Evolutionary conservation across 495 filamentous ascomycete genomes (phyloP), one percentile per base, ranked within the genome.

Genomic region (Usnea hakonensis): DNA sequence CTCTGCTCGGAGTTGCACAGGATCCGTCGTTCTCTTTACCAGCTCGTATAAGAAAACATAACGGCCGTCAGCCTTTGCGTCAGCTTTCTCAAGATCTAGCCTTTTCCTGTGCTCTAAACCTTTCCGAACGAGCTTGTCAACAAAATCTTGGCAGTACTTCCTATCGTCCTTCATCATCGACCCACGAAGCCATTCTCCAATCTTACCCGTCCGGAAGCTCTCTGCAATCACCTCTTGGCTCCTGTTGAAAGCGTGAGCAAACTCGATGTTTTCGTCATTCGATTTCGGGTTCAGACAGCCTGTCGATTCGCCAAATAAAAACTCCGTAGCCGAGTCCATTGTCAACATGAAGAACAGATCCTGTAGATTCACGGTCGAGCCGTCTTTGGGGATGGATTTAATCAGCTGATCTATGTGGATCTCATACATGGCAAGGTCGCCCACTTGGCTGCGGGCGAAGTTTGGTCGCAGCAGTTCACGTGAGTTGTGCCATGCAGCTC

Each of bases 21-120:
- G 79, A 62, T 89, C 77, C 38, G 81, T 73, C 3, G 81, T 88
- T 23, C 79, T 74, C 32, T 79, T 80, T 8, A 79, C 82, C 30
- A 91, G 72, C 19, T 85, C 87, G 60, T 89, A 72, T 0, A 89
- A 76, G 52, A 90, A 84, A 61, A 87, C 77, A 63, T 85, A 90
- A 37, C 81, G 77, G 21, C 64, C 55, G 0, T 50, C 43, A 21
- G 32, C 54, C 33, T 55, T 30, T 55, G 63, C 58, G 14, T 58
- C 60, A 0, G 59, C 60, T 32, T 57, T 63, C 21, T 69, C 46
- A 32, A 74, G 70, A 44, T 64, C 35, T 8, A 57, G 52, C 13
- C 55, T 62, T 60, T 68, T 10, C 69, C 70, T 11, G 66, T 69
- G 53, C 71, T 70, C 71, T 2, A 85, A 67, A 4, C 78, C 80